These are phyloP conservation scores for Monosporozyma aerobia DNA, from an alignment of 805 yeast species.

Conservation along the genomic window DNA sequence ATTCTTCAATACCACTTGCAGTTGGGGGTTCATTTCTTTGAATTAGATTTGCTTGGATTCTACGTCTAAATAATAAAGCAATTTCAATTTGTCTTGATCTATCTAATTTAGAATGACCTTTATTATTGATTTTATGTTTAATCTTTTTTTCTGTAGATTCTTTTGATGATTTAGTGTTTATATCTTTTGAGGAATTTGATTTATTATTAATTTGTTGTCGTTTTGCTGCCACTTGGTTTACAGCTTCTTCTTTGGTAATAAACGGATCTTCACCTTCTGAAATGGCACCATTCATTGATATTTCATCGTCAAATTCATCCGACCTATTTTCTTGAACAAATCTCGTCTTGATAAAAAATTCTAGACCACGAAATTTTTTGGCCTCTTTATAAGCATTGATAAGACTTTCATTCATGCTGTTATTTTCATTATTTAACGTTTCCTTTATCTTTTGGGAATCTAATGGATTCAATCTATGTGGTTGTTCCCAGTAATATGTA, in stretches of 20 bases:
- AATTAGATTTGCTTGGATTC: constrained; percentile 25
- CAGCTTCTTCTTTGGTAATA: constrained; percentile 8
- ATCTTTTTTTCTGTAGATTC: neutral
- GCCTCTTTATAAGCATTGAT: constrained; percentile 26
- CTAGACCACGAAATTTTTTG: constrained; percentile 14
- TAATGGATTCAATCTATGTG: constrained; percentile 18
- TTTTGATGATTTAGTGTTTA: neutral
- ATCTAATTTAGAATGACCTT: constrained; percentile 15
- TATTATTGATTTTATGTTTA: neutral
- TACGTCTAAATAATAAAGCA: constrained; percentile 22
- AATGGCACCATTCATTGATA: constrained; percentile 9
- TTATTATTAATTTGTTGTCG: neutral
- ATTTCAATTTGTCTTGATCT: constrained; percentile 21
- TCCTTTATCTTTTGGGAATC: constrained; percentile 8
- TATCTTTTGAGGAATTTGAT: neutral
- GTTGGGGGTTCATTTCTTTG: constrained; percentile 26
- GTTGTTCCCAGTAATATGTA: constrained; percentile 29
- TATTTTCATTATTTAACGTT: neutral
- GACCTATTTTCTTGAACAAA: constrained; percentile 19
- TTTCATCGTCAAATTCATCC: constrained; percentile 14
- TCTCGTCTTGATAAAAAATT: constrained; percentile 18
- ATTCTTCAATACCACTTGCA: constrained; percentile 17
- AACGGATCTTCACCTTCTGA: constrained; percentile 26
- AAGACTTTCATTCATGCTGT: constrained; percentile 11
- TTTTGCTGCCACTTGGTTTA: neutral